Evolutionary conservation across 208 protist genomes (phyloP).

Genomic region (Leishmania major): DNA sequence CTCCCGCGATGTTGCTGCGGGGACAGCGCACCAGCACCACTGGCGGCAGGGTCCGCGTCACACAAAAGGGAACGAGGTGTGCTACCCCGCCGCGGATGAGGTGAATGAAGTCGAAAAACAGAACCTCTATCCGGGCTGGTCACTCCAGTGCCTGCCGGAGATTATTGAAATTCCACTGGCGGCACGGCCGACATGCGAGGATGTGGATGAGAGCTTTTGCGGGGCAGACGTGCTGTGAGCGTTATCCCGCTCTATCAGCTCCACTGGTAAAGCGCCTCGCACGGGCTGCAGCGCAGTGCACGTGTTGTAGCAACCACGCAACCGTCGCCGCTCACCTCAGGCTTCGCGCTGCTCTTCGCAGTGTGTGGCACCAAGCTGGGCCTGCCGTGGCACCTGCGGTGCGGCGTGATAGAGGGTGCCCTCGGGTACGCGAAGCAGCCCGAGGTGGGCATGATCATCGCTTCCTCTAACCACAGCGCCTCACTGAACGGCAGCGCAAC

Average conservation of each 20-base stretch:
- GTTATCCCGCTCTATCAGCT: slow-evolving; percentile 2
- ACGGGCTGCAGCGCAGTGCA: not conserved
- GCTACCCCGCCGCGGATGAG: slow-evolving; percentile 30
- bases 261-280: not conserved
- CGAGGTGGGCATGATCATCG: slow-evolving; percentile 39
- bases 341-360: slow-evolving; percentile 26
- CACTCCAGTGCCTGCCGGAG: slow-evolving; percentile 54
- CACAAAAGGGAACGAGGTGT: slow-evolving; percentile 8
- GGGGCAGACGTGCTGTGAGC: slow-evolving; percentile 4
- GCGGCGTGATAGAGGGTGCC: slow-evolving; percentile 31
- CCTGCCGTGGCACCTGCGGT: slow-evolving; percentile 35
- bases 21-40: not conserved
- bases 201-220: slow-evolving; percentile 21
- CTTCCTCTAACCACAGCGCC: slow-evolving; percentile 18
- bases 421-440: slow-evolving; percentile 53
- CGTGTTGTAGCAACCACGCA: not conserved
- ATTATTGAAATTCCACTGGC: slow-evolving; percentile 44
- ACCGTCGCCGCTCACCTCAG: slow-evolving; percentile 9
- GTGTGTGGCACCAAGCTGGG: slow-evolving; percentile 39
- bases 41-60: not conserved
- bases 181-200: slow-evolving; percentile 33
- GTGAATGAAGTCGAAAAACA: slow-evolving; percentile 32
- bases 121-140: slow-evolving; percentile 52
- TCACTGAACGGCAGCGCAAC: slow-evolving; percentile 9
- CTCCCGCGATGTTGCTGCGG: slow-evolving; percentile 28